Evolutionary conservation across 495 filamentous ascomycete species (phyloP), one percentile per base, ranked within the genome.

Genomic region (Xylaria telfairii): DNA sequence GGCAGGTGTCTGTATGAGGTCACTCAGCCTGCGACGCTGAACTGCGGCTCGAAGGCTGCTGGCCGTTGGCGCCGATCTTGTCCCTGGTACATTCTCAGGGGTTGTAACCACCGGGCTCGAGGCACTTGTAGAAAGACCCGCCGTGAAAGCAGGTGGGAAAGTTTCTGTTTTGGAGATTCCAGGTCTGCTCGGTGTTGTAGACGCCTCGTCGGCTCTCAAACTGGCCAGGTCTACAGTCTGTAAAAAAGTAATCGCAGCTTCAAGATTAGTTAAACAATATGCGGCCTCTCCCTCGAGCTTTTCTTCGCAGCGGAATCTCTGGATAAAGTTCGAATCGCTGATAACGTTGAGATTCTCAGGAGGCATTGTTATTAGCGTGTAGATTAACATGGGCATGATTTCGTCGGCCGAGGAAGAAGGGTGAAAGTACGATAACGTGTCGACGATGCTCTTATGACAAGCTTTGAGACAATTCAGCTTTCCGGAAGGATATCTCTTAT

Each of bases 321-420:
- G 95, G 73, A 97, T 94, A 79, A 98, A 99, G 69, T 92, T 89
- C 15, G 95, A 84, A 78, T 99, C 96, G 81, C 94, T 97, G 76
- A 98, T 93, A 57, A 95, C 90, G 76, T 92, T 93, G 65, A 98
- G 91, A 32, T 90, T 91, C 79, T 95, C 92, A 0, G 94, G 91
- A 10, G 93, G 92, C 30, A 93, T 93, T 6, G 93, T 96, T 77
- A 98, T 94, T 53, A 99, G 87, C 1, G 93, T 92, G 78, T 96
- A 98, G 67, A 99, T 99, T 60, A 99, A 85, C 72, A 96, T 97
- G 0, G 96, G 96, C 73, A 99, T 89, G 64, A 99, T 95, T 79
- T 97, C 95, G 75, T 99, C 96, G 1, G 96, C 96, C 8, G 95
- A 98, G 0, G 96, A 97, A 2, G 95, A 94, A 15, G 96, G 93